Evolutionary conservation across 2,329 filamentous ascomycete species (phyloP).

Genomic region (Aquanectria penicillioides): DNA sequence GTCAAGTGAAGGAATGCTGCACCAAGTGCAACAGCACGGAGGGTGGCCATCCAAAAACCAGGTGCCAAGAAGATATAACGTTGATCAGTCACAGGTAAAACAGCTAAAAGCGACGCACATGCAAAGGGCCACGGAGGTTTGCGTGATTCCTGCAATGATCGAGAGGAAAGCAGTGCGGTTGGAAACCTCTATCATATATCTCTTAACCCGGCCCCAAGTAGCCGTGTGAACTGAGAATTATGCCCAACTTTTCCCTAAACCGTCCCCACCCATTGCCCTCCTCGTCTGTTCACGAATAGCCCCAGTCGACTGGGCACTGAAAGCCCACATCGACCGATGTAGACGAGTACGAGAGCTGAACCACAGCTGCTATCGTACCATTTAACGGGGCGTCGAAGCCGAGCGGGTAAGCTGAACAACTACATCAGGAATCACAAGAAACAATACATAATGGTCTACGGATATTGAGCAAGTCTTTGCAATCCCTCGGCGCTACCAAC

Average conservation of each 20-base stretch:
- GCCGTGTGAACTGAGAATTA: constrained; percentile 14
- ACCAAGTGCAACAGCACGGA: constrained; percentile 30
- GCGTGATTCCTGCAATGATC: constrained; percentile 18
- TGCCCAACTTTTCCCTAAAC: not conserved
- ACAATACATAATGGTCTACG: not conserved
- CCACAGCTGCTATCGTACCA: constrained; percentile 29
- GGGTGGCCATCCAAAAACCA: constrained; percentile 21
- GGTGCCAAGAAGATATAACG: not conserved
- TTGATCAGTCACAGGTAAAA: constrained; percentile 16
- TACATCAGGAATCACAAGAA: not conserved
- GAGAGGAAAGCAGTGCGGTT: constrained; percentile 15
- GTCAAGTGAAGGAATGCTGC: constrained; percentile 33
- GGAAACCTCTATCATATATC: constrained; percentile 31
- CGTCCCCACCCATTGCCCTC: constrained; percentile 6
- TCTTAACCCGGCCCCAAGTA: constrained; percentile 1
- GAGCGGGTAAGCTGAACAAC: not conserved
- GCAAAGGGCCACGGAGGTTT: constrained; percentile 10
- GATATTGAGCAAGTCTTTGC: constrained; percentile 1
- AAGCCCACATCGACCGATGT: constrained; percentile 22
- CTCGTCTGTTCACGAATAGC: constrained; percentile 22
- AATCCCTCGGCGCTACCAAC: not conserved
- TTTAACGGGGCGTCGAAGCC: not conserved
- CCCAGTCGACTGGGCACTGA: constrained; percentile 23
- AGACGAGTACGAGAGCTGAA: constrained; percentile 10
- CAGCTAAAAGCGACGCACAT: constrained; percentile 22